Conservation (phyloP, 1,139 yeast species). For the Magnusiomyces fungicola region DNA sequence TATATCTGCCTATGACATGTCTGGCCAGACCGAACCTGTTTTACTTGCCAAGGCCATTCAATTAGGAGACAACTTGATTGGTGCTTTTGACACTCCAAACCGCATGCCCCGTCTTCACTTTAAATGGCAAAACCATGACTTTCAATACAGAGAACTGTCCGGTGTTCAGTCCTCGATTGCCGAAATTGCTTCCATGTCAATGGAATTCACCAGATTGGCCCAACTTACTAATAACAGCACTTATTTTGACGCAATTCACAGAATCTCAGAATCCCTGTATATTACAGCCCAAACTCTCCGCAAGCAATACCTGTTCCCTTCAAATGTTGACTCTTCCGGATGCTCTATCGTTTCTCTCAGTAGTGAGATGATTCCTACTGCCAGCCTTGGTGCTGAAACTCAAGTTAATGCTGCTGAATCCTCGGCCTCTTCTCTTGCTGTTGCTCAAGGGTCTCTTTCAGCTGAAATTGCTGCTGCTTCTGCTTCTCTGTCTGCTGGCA, state of each 20-base stretch:
- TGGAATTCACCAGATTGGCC: constrained; percentile 64
- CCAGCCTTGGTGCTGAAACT: not conserved
- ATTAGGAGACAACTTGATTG: constrained; percentile 58
- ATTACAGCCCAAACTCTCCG: constrained; percentile 30
- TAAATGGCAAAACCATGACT: constrained; percentile 44
- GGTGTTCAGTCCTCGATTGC: constrained; percentile 45
- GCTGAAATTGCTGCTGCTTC: not conserved
- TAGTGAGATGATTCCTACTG: not conserved
- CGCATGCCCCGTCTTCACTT: constrained; percentile 63
- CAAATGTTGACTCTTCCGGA: constrained; percentile 43
- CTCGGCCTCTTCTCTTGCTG: not conserved
- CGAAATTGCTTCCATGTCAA: constrained; percentile 58
- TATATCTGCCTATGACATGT: constrained; percentile 59
- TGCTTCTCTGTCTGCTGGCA: too few species aligned
- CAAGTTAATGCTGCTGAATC: constrained; percentile 3
- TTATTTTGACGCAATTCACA: constrained; percentile 42
- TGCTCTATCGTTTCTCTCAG: constrained; percentile 29
- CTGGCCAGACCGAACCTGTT: constrained; percentile 41
- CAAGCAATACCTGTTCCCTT: constrained; percentile 40
- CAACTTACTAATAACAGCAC: constrained; percentile 54
- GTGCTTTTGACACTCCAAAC: constrained; percentile 63
- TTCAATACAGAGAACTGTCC: constrained; percentile 25
- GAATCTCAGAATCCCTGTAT: constrained; percentile 37
- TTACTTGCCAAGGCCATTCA: constrained; percentile 53
- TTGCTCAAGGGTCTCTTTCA: not conserved